Evolutionary conservation across 2,329 filamentous ascomycete species (phyloP), one percentile per base, ranked within the genome.

Genomic region (Coleophoma cylindrospora): DNA sequence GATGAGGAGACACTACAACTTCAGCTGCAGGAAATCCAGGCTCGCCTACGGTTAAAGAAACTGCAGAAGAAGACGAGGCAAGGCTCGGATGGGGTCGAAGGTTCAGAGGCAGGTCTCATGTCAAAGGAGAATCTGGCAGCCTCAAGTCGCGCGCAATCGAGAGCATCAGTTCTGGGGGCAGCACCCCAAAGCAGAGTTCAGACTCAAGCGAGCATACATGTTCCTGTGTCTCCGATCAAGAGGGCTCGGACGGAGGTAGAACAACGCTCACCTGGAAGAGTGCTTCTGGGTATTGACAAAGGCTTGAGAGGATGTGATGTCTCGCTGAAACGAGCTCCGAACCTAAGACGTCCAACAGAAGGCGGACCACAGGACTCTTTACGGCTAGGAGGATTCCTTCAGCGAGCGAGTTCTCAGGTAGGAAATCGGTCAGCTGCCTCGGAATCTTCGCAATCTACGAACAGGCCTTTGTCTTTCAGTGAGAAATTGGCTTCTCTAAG

Each of bases 1-100:
- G 91, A 95, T 59, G 92, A 96, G 67, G 91, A 97, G 72, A 95
- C 84, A 1, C 71, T 97, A 34, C 83, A 95, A 63, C 72, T 99
- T 54, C 85, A 95, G 65, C 73, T 97, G 5, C 84, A 91, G 56
- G 90, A 89, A 49, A 95, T 99, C 51, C 86, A 97, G 67, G 90
- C 91, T 7, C 85, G 87, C 53, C 71, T 97, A 47, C 94, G 86
- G 68, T 69, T 97, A 56, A 97, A 96, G 68, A 91, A 86, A 63
- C 72, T 97, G 13, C 88, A 94, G 66, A 85, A 84, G 63, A 81
- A 76, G 63, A 70, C 74, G 51, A 55, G 64, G 52, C 54, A 69
- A 56, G 40, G 60, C 49, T 60, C 57, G 43, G 60, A 57, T 49
- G 27, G 27, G 27, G 27, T 10, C 27, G 27, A 27, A 27, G 59